Evolutionary conservation across 768 basidiomycete species (phyloP).

Genomic region (Phanerochaete carnosa): DNA sequence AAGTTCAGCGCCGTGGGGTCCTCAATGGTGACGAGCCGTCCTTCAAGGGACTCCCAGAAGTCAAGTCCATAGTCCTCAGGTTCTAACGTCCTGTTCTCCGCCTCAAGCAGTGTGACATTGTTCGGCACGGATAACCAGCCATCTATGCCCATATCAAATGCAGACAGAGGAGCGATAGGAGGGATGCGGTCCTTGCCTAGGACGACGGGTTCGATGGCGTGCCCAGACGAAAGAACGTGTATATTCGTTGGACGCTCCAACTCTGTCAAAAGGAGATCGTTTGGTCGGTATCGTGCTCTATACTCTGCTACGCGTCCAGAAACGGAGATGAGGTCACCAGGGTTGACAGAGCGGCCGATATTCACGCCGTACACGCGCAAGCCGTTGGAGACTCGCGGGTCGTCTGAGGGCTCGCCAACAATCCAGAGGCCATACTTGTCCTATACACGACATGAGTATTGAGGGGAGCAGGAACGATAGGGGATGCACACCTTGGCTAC

Average conservation of each 20-base stretch:
- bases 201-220: slow-evolving; percentile 45
- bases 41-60: slow-evolving; percentile 64
- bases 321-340: slow-evolving; percentile 48
- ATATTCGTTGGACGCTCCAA: slow-evolving; percentile 43
- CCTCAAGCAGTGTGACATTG: slow-evolving; percentile 44
- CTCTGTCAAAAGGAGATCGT: slow-evolving; percentile 50
- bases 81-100: slow-evolving; percentile 43
- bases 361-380: slow-evolving; percentile 46
- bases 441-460: slow-evolving; percentile 23
- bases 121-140: slow-evolving; percentile 56
- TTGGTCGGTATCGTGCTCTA: slow-evolving; percentile 38
- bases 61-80: slow-evolving; percentile 55
- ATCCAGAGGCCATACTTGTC: slow-evolving; percentile 48
- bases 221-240: slow-evolving; percentile 39
- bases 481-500: slow-evolving; percentile 44
- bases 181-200: slow-evolving; percentile 52
- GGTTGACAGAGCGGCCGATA: slow-evolving; percentile 31
- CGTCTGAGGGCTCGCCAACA: slow-evolving; percentile 38
- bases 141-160: slow-evolving; percentile 50
- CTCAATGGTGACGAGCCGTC: slow-evolving; percentile 51
- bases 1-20: slow-evolving; percentile 46
- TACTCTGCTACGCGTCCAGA: slow-evolving; percentile 48
- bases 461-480: not conserved
- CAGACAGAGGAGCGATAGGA: slow-evolving; percentile 44
- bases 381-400: slow-evolving; percentile 49